phyloP scores from a whole-genome alignment of 2,329 filamentous ascomycete species.

The Colletotrichum sp. region DNA sequence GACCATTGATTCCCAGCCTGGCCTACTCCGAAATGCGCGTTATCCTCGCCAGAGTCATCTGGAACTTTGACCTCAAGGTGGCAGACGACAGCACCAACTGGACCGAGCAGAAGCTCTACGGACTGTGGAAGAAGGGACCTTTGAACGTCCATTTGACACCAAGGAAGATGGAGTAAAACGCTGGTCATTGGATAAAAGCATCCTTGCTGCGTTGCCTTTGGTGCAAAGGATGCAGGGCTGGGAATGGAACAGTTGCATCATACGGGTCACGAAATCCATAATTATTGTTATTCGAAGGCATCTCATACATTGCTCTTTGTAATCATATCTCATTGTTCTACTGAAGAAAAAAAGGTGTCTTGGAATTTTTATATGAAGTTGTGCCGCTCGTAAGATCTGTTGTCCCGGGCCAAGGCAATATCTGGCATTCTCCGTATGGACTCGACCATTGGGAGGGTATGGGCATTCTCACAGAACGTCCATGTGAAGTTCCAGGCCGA shows the following conservation, averaged over 20 bases:
- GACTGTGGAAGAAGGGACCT: conserved; percentile 11
- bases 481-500: neutral
- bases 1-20: conserved; percentile 27
- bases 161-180: neutral
- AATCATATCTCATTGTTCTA: neutral
- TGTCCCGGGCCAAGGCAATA: neutral
- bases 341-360: neutral
- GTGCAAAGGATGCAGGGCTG: neutral
- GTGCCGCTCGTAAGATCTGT: neutral
- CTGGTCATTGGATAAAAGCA: neutral
- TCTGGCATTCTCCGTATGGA: neutral
- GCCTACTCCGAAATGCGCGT: conserved; percentile 56
- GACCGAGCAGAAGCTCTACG: conserved; percentile 29
- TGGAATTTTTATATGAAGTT: neutral
- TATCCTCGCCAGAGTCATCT: conserved; percentile 49
- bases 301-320: neutral
- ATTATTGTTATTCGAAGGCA: neutral
- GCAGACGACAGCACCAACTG: conserved; percentile 37
- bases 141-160: conserved; percentile 10
- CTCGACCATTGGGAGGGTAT: neutral
- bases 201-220: neutral
- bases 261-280: neutral
- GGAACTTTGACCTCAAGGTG: conserved; percentile 49
- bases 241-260: neutral
- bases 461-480: neutral